A percentile compares a stretch with the other conserved stretches of the same genome.
phyloP scores from a whole-genome alignment of 768 basidiomycete genomes.

The Auriscalpium orientale region DNA sequence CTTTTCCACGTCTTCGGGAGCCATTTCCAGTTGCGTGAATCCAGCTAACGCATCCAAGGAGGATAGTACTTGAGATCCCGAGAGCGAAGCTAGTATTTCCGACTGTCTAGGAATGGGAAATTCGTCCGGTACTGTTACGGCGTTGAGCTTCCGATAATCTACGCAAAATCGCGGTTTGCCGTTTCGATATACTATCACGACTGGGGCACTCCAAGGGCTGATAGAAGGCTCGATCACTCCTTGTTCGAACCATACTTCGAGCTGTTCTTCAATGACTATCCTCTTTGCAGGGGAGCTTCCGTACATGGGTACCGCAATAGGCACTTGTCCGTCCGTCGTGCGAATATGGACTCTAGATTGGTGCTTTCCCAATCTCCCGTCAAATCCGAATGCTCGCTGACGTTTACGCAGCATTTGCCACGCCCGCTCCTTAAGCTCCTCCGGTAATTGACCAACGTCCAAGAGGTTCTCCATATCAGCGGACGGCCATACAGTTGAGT shows the following conservation, averaged over 20 bases:
- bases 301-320: conserved; percentile 6
- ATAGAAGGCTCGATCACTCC: conserved; percentile 33
- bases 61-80: conserved; percentile 23
- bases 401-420: neutral
- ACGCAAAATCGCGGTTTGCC: conserved; percentile 29
- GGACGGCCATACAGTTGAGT: conserved; percentile 8
- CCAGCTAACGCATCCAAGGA: conserved; percentile 30
- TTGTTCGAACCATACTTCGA: conserved; percentile 17
- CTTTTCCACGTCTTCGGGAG: conserved; percentile 22
- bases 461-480: neutral
- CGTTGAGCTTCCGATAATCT: conserved; percentile 26
- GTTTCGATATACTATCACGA: conserved; percentile 30
- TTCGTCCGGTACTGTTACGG: conserved; percentile 15
- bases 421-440: conserved; percentile 2
- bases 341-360: neutral
- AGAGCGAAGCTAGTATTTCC: conserved; percentile 17
- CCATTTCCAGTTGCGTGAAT: conserved; percentile 32
- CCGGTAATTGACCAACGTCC: neutral
- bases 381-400: conserved; percentile 17
- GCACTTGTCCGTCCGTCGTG: neutral
- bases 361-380: conserved; percentile 17
- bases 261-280: conserved; percentile 1
- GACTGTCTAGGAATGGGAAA: conserved; percentile 16
- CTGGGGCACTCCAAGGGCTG: conserved; percentile 31
- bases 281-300: conserved; percentile 1